A percentile compares a stretch with the other conserved stretches of the same genome.
Evolutionary conservation across 345 rosid species (phyloP).

Genomic region (Dipteronia sinensis): DNA sequence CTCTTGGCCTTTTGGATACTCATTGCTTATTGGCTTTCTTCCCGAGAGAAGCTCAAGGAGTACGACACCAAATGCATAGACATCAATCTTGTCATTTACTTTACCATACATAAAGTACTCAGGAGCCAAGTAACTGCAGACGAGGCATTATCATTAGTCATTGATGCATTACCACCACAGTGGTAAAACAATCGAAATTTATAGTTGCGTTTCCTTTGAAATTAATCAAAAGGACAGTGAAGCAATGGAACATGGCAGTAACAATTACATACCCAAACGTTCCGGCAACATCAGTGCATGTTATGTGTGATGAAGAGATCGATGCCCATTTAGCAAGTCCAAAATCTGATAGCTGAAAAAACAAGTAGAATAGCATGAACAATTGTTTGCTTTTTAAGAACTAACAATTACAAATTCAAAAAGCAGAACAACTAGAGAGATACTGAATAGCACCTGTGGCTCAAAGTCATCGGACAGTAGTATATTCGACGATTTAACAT

Average conservation of each 20-base stretch:
- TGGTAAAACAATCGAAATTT: constrained; percentile 1
- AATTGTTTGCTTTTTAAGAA: not conserved
- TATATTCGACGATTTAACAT: constrained; percentile 96
- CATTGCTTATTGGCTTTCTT: constrained; percentile 72
- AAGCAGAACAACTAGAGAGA: constrained; percentile 1
- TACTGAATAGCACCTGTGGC: constrained; percentile 67
- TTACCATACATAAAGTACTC: constrained; percentile 95
- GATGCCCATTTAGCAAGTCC: constrained; percentile 88
- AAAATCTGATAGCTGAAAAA: constrained; percentile 85
- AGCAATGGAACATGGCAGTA: not conserved
- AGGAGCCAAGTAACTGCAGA: constrained; percentile 91
- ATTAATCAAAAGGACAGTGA: not conserved
- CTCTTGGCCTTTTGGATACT: constrained; percentile 74
- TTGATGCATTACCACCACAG: constrained; percentile 24
- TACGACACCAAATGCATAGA: constrained; percentile 91
- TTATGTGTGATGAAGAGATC: constrained; percentile 56
- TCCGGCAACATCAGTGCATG: constrained; percentile 85
- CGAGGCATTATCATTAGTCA: constrained; percentile 14
- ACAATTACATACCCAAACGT: constrained; percentile 78
- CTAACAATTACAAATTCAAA: not conserved
- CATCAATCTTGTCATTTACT: constrained; percentile 89
- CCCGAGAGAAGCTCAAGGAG: constrained; percentile 96
- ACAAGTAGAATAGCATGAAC: constrained; percentile 23
- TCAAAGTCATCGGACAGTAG: constrained; percentile 83
- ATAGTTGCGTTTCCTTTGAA: not conserved